Evolutionary conservation across 2,329 filamentous ascomycete species (phyloP), one percentile per base, ranked within the genome.

Genomic region (Cladosporium sp.): DNA sequence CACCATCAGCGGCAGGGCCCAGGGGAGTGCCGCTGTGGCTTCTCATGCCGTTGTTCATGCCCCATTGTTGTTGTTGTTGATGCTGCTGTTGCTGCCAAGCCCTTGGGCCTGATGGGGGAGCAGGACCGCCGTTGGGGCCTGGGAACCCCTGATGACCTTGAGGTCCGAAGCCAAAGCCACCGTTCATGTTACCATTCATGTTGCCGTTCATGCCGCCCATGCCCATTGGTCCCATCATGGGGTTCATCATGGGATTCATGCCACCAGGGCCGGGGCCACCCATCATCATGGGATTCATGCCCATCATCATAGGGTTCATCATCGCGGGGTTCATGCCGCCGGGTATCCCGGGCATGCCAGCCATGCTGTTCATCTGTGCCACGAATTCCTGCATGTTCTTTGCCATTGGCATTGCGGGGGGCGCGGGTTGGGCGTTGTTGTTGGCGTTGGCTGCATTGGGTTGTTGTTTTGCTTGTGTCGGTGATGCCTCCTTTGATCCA

Each of bases 1-100:
- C 88, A 51, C 95, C 90, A 50, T 94, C 88, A 22, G 35, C 43
- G 15, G 43, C 43, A 20, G 43, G 43, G 5, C 43, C 43, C 19
- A 39, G 43, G 27, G 43, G 43, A 11, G 43, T 29, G 18, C 43
- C 36, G 4, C 11, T 39, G 20, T 39, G 33, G 43, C 33, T 29
- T 12, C 43, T 46, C 43, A 46, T 46, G 33, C 43, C 43, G 33
- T 47, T 41, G 46, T 53, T 54, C 53, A 59, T 57, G 4, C 51
- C 49, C 51, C 55, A 55, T 8, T 46, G 35, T 25, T 48, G 43
- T 15, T 48, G 43, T 15, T 45, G 35, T 25, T 48, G 43, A n/a
- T 48, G 43, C 7, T 45, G 49, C 32, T 51, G 41, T 18, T 46
- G 41, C 9, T 51, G 49, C 49, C 49, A 51, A 27, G 49, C 49